These are phyloP conservation scores for Cyclocybe aegerita DNA, from an alignment of 768 basidiomycete genomes.

Conservation along the genomic window DNA sequence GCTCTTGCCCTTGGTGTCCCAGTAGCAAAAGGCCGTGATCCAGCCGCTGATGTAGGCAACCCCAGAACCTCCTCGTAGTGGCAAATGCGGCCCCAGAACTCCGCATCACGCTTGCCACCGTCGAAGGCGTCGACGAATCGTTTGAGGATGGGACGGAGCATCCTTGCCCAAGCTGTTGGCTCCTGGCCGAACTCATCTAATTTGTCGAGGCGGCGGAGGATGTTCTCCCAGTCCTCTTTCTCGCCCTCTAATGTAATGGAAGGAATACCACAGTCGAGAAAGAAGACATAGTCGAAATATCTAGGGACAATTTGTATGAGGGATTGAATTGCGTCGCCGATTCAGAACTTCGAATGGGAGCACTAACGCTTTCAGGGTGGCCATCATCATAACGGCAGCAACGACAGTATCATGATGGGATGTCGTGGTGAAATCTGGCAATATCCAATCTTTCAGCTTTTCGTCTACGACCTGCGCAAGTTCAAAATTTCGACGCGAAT, in stretches of 20 bases:
- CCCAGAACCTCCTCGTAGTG: constrained; percentile 8
- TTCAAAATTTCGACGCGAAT: neutral
- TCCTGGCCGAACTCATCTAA: constrained; percentile 19
- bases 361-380: constrained; percentile 1
- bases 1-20: constrained; percentile 11
- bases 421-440: constrained; percentile 6
- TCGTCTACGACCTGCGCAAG: constrained; percentile 7
- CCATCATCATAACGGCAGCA: constrained; percentile 7
- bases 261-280: constrained; percentile 4
- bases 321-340: neutral
- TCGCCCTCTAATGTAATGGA: constrained; percentile 15
- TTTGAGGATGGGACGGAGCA: constrained; percentile 18
- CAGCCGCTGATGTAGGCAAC: constrained; percentile 13
- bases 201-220: constrained; percentile 16
- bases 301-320: neutral
- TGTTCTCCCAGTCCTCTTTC: constrained; percentile 16
- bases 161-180: constrained; percentile 17
- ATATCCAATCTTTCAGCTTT: constrained; percentile 7
- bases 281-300: constrained; percentile 12
- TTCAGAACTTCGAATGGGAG: constrained; percentile 21
- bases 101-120: neutral
- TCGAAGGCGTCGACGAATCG: constrained; percentile 22
- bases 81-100: constrained; percentile 14
- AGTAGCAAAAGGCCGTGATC: constrained; percentile 17
- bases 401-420: constrained; percentile 4